phyloP scores from a whole-genome alignment of 768 basidiomycete genomes.

The Pilatotrama ljubarskyi region DNA sequence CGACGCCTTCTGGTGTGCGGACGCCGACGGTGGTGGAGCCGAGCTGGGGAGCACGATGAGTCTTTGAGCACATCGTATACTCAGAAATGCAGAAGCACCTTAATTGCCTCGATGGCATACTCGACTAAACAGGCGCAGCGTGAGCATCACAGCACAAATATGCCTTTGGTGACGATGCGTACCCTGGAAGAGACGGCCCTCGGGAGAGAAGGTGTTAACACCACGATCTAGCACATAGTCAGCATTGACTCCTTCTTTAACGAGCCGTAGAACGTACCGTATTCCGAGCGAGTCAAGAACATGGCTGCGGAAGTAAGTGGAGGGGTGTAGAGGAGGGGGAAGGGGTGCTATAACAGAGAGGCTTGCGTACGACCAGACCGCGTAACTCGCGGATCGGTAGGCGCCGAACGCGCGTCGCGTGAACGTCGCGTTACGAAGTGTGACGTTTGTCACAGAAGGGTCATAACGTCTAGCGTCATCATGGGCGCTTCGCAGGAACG shows the following conservation, averaged over 20 bases:
- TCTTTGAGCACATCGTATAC: background rate
- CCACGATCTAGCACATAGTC: constrained; percentile 69
- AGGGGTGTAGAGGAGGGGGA: background rate
- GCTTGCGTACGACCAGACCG: constrained; percentile 19
- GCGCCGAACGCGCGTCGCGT: constrained; percentile 29
- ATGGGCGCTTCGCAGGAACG: no score
- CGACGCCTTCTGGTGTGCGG: constrained; percentile 83
- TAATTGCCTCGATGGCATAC: constrained; percentile 99
- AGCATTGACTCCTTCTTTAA: background rate
- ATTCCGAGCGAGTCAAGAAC: constrained; percentile 96
- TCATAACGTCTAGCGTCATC: background rate
- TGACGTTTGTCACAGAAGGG: constrained; percentile 2
- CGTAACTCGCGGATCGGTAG: background rate
- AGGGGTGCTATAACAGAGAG: background rate
- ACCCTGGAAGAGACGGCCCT: constrained; percentile 99
- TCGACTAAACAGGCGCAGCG: constrained; percentile 63
- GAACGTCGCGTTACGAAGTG: background rate
- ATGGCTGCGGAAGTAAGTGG: constrained; percentile 39
- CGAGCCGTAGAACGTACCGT: constrained; percentile 49
- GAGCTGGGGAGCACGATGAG: constrained; percentile 53
- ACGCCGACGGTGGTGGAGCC: constrained; percentile 98
- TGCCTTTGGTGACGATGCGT: constrained; percentile 18
- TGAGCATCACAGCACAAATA: constrained; percentile 7
- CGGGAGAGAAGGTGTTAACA: constrained; percentile 98
- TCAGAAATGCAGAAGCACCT: constrained; percentile 48